Evolutionary conservation across 2,329 filamentous ascomycete genomes (phyloP).

Genomic region (Dactylonectria macrodidyma): DNA sequence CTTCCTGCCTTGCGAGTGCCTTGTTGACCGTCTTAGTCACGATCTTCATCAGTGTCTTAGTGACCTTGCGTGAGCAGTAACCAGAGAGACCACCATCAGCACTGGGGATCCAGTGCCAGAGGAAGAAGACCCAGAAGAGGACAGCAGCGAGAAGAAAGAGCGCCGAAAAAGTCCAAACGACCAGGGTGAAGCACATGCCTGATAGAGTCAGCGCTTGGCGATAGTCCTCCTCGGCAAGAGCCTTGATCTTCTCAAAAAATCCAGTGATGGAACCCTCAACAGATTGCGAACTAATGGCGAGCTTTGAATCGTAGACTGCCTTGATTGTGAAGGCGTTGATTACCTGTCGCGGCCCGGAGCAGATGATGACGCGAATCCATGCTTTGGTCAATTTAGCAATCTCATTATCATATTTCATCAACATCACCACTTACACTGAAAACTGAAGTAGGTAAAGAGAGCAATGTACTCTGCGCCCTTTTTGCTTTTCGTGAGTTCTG

Average conservation of each 20-base stretch:
- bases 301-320: conserved; percentile 82
- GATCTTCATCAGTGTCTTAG: conserved; percentile 86
- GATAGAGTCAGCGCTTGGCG: conserved; percentile 87
- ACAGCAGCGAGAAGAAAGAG: conserved; percentile 82
- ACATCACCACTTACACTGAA: conserved; percentile 66
- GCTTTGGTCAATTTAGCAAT: conserved; percentile 62
- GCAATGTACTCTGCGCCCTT: conserved; percentile 93
- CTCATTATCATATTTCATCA: too few relatives aligned
- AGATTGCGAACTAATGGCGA: conserved; percentile 68
- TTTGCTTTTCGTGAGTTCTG: conserved; percentile 90
- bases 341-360: conserved; percentile 91
- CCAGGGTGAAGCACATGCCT: conserved; percentile 91
- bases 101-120: conserved; percentile 92
- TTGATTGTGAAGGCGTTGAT: conserved; percentile 92
- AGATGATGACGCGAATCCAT: conserved; percentile 90
- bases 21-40: conserved; percentile 91
- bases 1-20: conserved; percentile 84
- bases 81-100: conserved; percentile 84
- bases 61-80: conserved; percentile 94
- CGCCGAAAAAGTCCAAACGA: conserved; percentile 90
- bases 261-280: conserved; percentile 77
- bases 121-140: conserved; percentile 87
- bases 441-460: conserved; percentile 89
- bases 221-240: conserved; percentile 80
- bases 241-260: conserved; percentile 87